A percentile compares a stretch with the other conserved stretches of the same genome.
phyloP scores from a whole-genome alignment of 2,329 filamentous ascomycete species.

The Pseudogymnoascus sp. region DNA sequence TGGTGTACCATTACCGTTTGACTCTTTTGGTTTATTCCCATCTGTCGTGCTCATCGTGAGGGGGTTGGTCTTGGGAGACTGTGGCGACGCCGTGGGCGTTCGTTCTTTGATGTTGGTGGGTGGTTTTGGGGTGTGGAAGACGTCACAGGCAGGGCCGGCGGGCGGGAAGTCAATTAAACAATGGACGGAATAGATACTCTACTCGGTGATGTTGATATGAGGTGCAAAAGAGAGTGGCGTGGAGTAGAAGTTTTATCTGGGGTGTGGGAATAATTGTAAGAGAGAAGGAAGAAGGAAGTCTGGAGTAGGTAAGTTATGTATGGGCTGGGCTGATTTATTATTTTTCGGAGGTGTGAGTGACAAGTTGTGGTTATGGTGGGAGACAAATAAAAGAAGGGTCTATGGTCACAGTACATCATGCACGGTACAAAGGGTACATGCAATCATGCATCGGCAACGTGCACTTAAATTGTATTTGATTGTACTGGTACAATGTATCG shows the following conservation, averaged over 20 bases:
- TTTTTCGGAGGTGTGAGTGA: neutral
- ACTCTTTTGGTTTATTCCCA: neutral
- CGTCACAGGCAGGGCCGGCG: neutral
- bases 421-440: neutral
- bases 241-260: neutral
- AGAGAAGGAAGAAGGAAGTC: neutral
- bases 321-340: neutral
- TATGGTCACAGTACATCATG: neutral
- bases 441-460: neutral
- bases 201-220: neutral
- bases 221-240: neutral
- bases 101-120: neutral
- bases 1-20: neutral
- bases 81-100: neutral
- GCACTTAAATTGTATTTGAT: neutral
- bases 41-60: slow-evolving; percentile 2
- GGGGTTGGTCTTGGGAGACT: neutral
- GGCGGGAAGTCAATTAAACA: neutral
- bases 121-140: neutral
- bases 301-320: neutral
- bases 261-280: neutral
- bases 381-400: neutral
- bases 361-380: neutral
- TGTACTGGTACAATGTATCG: neutral
- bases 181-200: neutral